phyloP scores from a whole-genome alignment of 495 filamentous ascomycete genomes.

The Penicillium arizonense region DNA sequence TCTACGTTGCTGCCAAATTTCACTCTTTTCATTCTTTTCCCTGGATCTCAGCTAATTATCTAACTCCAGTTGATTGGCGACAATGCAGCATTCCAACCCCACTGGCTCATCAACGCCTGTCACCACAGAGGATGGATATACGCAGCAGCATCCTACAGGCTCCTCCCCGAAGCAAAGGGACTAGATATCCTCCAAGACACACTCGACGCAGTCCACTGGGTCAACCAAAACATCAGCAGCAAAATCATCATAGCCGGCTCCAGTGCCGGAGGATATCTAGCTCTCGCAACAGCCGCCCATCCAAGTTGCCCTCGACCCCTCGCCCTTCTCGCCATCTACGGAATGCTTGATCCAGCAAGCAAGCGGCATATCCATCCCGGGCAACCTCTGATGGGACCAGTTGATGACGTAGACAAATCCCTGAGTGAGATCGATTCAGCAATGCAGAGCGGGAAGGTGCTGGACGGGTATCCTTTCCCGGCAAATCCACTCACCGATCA shows the following conservation, averaged over 20 bases:
- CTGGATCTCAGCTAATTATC: not conserved
- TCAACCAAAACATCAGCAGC: not conserved
- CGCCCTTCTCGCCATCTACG: conserved; percentile 1
- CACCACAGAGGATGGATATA: conserved; percentile 2
- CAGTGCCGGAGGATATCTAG: conserved; percentile 9
- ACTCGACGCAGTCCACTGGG: conserved; percentile 1
- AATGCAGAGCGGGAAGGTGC: not conserved
- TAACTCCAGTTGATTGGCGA: conserved; percentile 4
- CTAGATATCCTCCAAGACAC: conserved; percentile 4
- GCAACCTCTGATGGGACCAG: not conserved
- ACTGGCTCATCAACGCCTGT: conserved; percentile 10
- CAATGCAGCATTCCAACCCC: conserved; percentile 1
- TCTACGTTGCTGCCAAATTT: not conserved
- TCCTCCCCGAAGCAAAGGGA: conserved; percentile 1
- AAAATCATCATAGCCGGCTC: conserved; percentile 7
- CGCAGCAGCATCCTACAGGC: conserved; percentile 7
- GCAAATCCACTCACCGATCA: not conserved
- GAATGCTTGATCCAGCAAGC: not conserved
- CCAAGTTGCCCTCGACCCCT: not conserved
- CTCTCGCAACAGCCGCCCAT: not conserved
- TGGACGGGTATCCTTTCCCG: conserved; percentile 5
- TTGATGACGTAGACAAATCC: not conserved
- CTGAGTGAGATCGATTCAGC: not conserved
- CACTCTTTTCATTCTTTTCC: not conserved
- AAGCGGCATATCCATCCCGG: not conserved